Percentiles rank a stretch among this genome's conserved stretches.
phyloP scores from a whole-genome alignment of 2,329 filamentous ascomycete genomes.

The Monilinia fructicola region DNA sequence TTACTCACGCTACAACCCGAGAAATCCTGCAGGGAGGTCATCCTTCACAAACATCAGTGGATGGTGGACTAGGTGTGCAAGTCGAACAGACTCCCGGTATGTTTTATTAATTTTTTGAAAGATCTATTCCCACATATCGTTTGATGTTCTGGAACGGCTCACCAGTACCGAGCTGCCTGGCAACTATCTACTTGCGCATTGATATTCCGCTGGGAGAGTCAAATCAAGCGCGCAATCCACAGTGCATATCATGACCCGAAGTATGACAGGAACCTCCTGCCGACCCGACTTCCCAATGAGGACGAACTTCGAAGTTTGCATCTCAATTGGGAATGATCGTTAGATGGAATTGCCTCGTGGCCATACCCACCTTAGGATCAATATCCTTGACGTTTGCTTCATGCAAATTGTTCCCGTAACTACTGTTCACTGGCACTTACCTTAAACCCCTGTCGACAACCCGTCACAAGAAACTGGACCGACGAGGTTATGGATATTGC shows the following conservation, averaged over 20 bases:
- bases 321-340: conserved; percentile 22
- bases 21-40: conserved; percentile 28
- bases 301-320: conserved; percentile 17
- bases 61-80: conserved; percentile 18
- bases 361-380: conserved; percentile 20
- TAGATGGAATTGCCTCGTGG: conserved; percentile 21
- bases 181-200: neutral
- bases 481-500: neutral
- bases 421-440: conserved; percentile 11
- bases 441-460: conserved; percentile 9
- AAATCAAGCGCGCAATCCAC: conserved; percentile 26
- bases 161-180: conserved; percentile 34
- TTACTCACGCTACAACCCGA: conserved; percentile 34
- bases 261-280: conserved; percentile 19
- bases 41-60: conserved; percentile 25
- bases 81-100: conserved; percentile 34
- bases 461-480: conserved; percentile 8
- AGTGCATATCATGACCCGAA: conserved; percentile 38
- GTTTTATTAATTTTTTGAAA: conserved; percentile 37
- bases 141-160: conserved; percentile 31
- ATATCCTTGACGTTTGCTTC: conserved; percentile 15
- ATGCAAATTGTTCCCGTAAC: conserved; percentile 17
- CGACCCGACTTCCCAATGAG: conserved; percentile 15
- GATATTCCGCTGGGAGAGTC: neutral
- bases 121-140: conserved; percentile 26